Percentiles rank a stretch among this genome's conserved stretches.
phyloP scores from a whole-genome alignment of 2,329 filamentous ascomycete species.

The Pseudogymnoascus sp. region DNA sequence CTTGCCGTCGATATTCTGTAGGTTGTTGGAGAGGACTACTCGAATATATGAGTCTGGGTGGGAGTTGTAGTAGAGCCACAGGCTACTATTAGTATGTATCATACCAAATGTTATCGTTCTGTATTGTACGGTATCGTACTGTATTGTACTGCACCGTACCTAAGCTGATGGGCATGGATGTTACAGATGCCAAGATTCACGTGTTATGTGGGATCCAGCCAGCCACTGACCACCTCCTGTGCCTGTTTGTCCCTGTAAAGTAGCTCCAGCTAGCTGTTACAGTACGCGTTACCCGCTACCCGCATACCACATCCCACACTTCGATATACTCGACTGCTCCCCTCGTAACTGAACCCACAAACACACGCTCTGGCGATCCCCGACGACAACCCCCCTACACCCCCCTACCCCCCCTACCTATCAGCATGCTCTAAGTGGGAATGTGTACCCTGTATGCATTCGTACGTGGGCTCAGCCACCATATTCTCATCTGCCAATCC shows the following conservation, averaged over 20 bases:
- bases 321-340: not conserved
- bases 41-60: not conserved
- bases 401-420: not conserved
- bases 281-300: slow-evolving; percentile 1
- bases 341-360: not conserved
- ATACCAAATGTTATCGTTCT: not conserved
- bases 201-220: too few species aligned
- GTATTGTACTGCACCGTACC: not conserved
- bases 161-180: not conserved
- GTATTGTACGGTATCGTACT: not conserved
- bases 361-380: not conserved
- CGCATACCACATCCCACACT: not conserved
- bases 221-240: too few species aligned
- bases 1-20: not conserved
- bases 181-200: too few species aligned
- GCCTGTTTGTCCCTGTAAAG: not conserved
- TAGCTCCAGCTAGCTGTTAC: not conserved
- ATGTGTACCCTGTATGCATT: slow-evolving; percentile 5
- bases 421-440: not conserved
- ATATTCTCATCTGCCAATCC: not conserved
- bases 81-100: not conserved
- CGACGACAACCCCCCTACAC: not conserved
- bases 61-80: not conserved
- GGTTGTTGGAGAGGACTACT: not conserved
- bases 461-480: slow-evolving; percentile 1